These are phyloP conservation scores for Phytopythium boreale DNA, from an alignment of 352 stramenopile species.

Conservation along the genomic window DNA sequence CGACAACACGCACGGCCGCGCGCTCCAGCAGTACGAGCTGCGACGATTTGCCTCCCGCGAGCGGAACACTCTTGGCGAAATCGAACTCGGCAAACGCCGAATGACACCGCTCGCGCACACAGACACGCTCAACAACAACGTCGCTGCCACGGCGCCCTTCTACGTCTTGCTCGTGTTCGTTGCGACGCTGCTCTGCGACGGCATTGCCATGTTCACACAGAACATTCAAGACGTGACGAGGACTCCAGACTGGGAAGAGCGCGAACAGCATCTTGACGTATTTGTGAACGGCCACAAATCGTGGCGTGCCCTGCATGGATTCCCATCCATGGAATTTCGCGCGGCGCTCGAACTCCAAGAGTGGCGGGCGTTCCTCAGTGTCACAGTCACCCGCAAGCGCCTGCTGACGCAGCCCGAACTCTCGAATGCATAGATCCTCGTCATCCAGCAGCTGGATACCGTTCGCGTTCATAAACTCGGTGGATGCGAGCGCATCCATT, in stretches of 20 bases:
- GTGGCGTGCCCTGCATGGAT: conserved; percentile 46
- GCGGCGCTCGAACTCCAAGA: conserved; percentile 67
- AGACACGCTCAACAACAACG: conserved; percentile 22
- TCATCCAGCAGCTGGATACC: conserved; percentile 44
- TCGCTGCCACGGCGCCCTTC: conserved; percentile 15
- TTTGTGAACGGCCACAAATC: conserved; percentile 48
- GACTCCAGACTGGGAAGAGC: conserved; percentile 70
- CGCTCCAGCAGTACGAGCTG: conserved; percentile 56
- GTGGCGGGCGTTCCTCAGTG: conserved; percentile 37
- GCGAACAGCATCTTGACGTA: conserved; percentile 81
- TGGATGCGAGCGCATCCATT: conserved; percentile 37
- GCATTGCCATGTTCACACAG: conserved; percentile 38
- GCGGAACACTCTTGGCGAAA: conserved; percentile 51
- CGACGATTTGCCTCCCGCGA: conserved; percentile 38
- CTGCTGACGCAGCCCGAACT: conserved; percentile 82
- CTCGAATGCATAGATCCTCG: conserved; percentile 67
- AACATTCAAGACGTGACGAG: conserved; percentile 42
- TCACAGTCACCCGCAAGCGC: conserved; percentile 69
- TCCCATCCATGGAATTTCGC: conserved; percentile 81
- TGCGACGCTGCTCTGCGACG: conserved; percentile 14
- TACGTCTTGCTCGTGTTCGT: conserved; percentile 9
- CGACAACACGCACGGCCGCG: conserved; percentile 45
- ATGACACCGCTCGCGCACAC: conserved; percentile 17
- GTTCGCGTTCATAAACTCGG: conserved; percentile 46
- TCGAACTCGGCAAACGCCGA: conserved; percentile 62